Conservation (phyloP, 2,329 filamentous ascomycete genomes). For the Chaetoscypha palmicola region DNA sequence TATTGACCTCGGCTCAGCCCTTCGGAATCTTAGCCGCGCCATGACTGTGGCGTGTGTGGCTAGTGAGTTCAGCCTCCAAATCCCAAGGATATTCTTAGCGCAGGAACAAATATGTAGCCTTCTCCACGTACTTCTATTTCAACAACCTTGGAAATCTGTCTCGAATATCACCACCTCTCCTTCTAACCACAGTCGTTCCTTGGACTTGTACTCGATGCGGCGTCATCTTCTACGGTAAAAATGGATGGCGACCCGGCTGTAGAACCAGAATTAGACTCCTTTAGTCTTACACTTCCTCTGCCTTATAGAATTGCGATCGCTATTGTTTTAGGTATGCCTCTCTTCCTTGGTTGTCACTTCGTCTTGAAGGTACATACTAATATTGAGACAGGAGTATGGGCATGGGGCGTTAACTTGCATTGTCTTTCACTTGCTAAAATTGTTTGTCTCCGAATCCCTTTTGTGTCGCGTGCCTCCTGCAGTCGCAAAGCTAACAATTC, state of each 20-base stretch:
- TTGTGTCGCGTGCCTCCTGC: conserved; percentile 4
- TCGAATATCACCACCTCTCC: too few relatives aligned
- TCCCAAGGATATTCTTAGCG: conserved; percentile 7
- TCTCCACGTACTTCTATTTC: too few relatives aligned
- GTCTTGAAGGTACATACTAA: conserved; percentile 10
- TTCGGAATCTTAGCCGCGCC: neutral
- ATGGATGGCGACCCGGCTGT: conserved; percentile 72
- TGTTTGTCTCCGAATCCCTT: conserved; percentile 35
- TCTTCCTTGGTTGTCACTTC: neutral
- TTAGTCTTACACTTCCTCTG: conserved; percentile 79
- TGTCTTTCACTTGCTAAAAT: conserved; percentile 74
- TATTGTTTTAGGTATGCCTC: conserved; percentile 65
- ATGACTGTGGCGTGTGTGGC: conserved; percentile 15
- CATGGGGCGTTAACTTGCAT: conserved; percentile 88
- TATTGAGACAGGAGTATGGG: conserved; percentile 68
- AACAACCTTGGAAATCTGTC: too few relatives aligned
- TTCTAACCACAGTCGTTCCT: conserved; percentile 24
- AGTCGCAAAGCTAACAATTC: conserved; percentile 16
- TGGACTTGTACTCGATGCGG: conserved; percentile 23
- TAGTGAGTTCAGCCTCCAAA: neutral
- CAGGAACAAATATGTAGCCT: conserved; percentile 11
- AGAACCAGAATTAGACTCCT: conserved; percentile 68
- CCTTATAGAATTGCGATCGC: conserved; percentile 86
- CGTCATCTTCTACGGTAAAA: conserved; percentile 24
- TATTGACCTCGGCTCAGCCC: conserved; percentile 8